A percentile compares a stretch with the other conserved stretches of the same genome.
These are phyloP conservation scores for Paecilomyces sp. DNA, from an alignment of 2,329 filamentous ascomycete species.

Conservation along the genomic window DNA sequence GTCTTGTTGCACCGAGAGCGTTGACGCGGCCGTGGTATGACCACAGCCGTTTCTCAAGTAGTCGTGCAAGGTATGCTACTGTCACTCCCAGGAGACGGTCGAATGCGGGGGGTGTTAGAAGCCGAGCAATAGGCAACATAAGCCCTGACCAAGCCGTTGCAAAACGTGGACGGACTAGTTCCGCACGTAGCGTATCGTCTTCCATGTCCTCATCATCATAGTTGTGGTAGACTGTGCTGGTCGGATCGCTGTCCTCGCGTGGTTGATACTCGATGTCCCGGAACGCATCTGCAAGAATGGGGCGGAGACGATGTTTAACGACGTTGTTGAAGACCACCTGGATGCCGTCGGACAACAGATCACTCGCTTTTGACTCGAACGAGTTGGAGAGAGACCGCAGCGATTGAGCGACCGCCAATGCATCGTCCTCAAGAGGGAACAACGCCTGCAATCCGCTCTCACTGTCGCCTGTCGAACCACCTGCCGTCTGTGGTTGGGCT, in stretches of 20 bases:
- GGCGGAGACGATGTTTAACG: constrained; percentile 74
- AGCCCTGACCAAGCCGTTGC: constrained; percentile 79
- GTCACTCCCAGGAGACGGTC: constrained; percentile 68
- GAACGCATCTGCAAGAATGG: constrained; percentile 81
- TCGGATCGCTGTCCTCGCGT: constrained; percentile 42
- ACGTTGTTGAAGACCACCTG: constrained; percentile 83
- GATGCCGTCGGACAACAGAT: constrained; percentile 77
- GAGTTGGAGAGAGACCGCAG: constrained; percentile 62
- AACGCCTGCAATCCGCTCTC: constrained; percentile 47
- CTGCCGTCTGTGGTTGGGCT: constrained; percentile 10
- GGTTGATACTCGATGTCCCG: constrained; percentile 82
- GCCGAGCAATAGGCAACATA: constrained; percentile 73
- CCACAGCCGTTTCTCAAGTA: constrained; percentile 83
- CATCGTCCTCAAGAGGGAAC: constrained; percentile 77
- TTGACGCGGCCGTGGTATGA: constrained; percentile 72
- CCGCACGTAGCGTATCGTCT: constrained; percentile 39
- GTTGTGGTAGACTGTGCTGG: constrained; percentile 35
- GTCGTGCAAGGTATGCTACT: constrained; percentile 64
- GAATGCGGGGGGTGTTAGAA: constrained; percentile 73
- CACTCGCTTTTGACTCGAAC: constrained; percentile 70
- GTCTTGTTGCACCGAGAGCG: constrained; percentile 69
- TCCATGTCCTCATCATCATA: constrained; percentile 23
- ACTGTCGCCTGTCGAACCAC: constrained; percentile 14
- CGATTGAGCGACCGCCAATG: constrained; percentile 58
- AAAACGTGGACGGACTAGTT: constrained; percentile 71